These are phyloP conservation scores for Triticum monococcum DNA, from an alignment of 176 grass and related monocot genomes.

Conservation along the genomic window DNA sequence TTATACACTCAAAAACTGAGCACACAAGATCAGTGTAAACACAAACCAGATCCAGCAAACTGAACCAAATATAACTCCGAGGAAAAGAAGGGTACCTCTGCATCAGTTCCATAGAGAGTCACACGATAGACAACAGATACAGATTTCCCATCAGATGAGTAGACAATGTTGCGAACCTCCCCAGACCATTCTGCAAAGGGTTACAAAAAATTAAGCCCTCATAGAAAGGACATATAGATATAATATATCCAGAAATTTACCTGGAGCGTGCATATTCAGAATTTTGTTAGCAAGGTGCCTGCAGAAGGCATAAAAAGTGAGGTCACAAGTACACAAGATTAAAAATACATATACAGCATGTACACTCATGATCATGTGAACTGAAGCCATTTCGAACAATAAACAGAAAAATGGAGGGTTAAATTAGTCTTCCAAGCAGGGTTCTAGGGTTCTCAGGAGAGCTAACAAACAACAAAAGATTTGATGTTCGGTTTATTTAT, in stretches of 20 bases:
- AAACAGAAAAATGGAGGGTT: not conserved
- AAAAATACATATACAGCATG: not conserved
- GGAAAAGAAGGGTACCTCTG: constrained; percentile 64
- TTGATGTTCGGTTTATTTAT: not conserved
- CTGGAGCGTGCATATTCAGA: constrained; percentile 77
- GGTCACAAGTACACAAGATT: not conserved
- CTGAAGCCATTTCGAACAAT: not conserved
- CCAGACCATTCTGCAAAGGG: constrained; percentile 87
- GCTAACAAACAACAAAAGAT: not conserved
- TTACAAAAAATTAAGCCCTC: not conserved
- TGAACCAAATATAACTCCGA: not conserved
- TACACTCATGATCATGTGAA: not conserved
- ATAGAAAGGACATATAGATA: not conserved
- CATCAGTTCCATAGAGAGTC: constrained; percentile 87
- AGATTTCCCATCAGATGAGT: constrained; percentile 75
- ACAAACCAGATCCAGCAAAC: not conserved
- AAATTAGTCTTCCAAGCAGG: not conserved
- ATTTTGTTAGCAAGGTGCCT: constrained; percentile 96
- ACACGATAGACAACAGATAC: constrained; percentile 93
- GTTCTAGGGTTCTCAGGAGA: not conserved
- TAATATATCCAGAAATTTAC: constrained; percentile 32
- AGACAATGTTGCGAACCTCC: constrained; percentile 76
- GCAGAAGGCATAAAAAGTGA: constrained; percentile 35
- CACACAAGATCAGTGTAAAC: not conserved
- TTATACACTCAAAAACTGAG: not conserved